Conservation (phyloP, 768 basidiomycete genomes). For the Mycena amicta region DNA sequence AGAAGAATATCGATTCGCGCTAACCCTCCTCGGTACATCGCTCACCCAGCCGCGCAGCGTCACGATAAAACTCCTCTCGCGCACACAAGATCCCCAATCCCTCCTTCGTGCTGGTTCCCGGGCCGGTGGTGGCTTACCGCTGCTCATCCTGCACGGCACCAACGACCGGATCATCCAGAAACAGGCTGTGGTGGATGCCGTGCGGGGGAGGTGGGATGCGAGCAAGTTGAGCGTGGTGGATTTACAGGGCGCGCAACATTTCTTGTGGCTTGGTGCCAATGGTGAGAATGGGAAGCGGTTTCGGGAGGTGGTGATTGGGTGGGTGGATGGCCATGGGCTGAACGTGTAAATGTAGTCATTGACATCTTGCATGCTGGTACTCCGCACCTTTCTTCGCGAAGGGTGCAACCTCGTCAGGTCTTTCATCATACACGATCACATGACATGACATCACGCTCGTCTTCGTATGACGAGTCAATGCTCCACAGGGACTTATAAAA, state of each 20-base stretch:
- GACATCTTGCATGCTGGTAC: too few relatives aligned
- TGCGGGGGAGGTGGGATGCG: conserved; percentile 27
- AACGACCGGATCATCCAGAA: conserved; percentile 29
- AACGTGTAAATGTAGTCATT: too few relatives aligned
- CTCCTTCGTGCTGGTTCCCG: conserved; percentile 29
- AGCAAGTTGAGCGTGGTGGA: conserved; percentile 26
- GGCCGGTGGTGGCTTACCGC: conserved; percentile 24
- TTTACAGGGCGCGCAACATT: conserved; percentile 32
- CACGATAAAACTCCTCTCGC: conserved; percentile 22
- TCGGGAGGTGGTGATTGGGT: not conserved
- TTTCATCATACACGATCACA: too few relatives aligned
- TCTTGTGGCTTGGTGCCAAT: conserved; percentile 27
- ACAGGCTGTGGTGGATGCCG: conserved; percentile 24
- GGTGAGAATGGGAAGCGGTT: not conserved
- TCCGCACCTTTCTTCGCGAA: too few relatives aligned
- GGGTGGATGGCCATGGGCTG: not conserved
- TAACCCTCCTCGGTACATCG: conserved; percentile 27
- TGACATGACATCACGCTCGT: too few relatives aligned
- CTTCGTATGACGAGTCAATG: too few relatives aligned
- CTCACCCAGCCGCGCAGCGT: conserved; percentile 29
- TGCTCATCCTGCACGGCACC: conserved; percentile 30
- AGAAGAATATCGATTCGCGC: not conserved
- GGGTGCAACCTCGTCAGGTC: too few relatives aligned
- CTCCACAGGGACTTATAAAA: too few relatives aligned
- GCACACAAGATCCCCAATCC: conserved; percentile 28